Evolutionary conservation across 306 rosid genomes (phyloP).

Genomic region (Lupinus albus): DNA sequence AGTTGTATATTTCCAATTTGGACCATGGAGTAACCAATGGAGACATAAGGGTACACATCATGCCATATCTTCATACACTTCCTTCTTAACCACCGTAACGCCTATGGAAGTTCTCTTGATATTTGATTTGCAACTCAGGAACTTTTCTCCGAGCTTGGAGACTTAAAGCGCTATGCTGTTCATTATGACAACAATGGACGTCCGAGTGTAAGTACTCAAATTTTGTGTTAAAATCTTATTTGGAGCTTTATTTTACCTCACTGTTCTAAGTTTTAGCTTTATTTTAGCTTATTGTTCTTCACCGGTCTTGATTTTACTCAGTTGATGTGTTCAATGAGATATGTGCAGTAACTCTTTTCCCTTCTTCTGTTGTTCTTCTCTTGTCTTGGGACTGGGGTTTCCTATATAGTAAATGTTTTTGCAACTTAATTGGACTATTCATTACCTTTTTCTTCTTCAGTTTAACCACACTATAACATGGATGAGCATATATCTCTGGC

Average conservation of each 20-base stretch:
- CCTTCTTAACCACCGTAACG: conserved; percentile 54
- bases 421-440: neutral
- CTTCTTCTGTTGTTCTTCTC: neutral
- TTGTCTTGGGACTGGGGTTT: neutral
- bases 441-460: neutral
- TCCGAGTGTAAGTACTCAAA: conserved; percentile 65
- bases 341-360: neutral
- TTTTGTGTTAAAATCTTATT: conserved; percentile 4
- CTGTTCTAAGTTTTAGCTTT: too few relatives aligned
- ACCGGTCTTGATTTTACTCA: neutral
- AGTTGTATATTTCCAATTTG: conserved; percentile 89
- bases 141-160: conserved; percentile 91
- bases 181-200: conserved; percentile 94
- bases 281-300: neutral
- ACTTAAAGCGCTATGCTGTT: conserved; percentile 80
- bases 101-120: conserved; percentile 60
- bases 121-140: conserved; percentile 84
- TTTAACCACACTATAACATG: neutral
- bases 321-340: neutral
- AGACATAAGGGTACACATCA: conserved; percentile 89
- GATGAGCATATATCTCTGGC: neutral
- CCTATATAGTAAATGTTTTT: neutral
- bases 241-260: neutral
- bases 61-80: conserved; percentile 56
- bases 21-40: conserved; percentile 95